phyloP scores from a whole-genome alignment of 352 stramenopile species.

The Sclerospora graminicola region DNA sequence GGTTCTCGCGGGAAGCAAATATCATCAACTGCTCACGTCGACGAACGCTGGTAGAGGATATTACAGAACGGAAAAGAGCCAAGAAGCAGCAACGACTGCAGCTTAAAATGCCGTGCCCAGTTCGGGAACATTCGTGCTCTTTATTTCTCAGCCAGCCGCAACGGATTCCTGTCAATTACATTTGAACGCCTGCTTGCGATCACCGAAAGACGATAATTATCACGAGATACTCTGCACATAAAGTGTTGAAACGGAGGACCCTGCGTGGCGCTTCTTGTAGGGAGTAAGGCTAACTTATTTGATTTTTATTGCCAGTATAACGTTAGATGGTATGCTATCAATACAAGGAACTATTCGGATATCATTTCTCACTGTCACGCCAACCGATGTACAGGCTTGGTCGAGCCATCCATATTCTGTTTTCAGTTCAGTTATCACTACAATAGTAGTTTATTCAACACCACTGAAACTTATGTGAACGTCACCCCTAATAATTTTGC shows the following conservation, averaged over 20 bases:
- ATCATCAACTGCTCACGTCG: conserved; percentile 51
- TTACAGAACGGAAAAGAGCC: conserved; percentile 24
- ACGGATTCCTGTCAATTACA: conserved; percentile 43
- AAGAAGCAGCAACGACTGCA: conserved; percentile 13
- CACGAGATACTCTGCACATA: conserved; percentile 4
- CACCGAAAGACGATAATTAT: too few species aligned
- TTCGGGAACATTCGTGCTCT: conserved; percentile 18
- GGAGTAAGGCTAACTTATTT: conserved; percentile 19
- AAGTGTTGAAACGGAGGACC: conserved; percentile 3
- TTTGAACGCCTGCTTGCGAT: conserved; percentile 10
- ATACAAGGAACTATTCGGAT: conserved; percentile 4
- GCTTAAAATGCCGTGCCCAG: conserved; percentile 3
- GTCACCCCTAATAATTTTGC: too few species aligned
- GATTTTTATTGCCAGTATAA: conserved; percentile 13
- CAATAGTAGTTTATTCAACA: not conserved
- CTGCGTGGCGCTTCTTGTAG: not conserved
- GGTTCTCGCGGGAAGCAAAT: conserved; percentile 49
- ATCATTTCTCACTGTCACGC: too few species aligned
- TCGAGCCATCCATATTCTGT: conserved; percentile 2
- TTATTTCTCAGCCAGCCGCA: conserved; percentile 23
- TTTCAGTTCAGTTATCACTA: conserved; percentile 3
- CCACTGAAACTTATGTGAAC: not conserved
- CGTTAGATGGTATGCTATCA: conserved; percentile 10
- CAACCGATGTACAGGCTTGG: too few species aligned
- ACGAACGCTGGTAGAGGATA: conserved; percentile 33